These are phyloP conservation scores for Syncephalis fuscata DNA, from an alignment of 371 early-diverging fungal species.

Conservation along the genomic window DNA sequence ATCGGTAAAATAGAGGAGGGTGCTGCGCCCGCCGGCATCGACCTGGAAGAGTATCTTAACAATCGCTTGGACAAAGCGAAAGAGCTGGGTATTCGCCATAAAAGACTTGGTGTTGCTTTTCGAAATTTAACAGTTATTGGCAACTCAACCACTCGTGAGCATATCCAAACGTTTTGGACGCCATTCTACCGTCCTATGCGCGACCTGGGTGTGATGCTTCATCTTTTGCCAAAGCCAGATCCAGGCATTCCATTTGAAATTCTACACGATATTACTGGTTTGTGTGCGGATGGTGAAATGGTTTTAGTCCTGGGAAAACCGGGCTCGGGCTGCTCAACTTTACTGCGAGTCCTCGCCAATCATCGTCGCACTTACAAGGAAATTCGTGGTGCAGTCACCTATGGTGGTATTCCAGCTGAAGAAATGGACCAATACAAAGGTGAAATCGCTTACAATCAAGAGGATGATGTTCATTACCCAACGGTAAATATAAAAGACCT, in stretches of 20 bases:
- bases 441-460: slow-evolving; percentile 44
- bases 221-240: not conserved
- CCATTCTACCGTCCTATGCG: not conserved
- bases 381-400: slow-evolving; percentile 30
- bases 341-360: slow-evolving; percentile 43
- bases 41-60: no score
- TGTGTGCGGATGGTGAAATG: slow-evolving; percentile 48
- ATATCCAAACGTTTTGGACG: not conserved
- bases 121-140: not conserved
- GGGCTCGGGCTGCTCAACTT: slow-evolving; percentile 48
- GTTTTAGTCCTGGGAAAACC: slow-evolving; percentile 50
- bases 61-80: no score
- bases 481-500: not conserved
- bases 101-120: not conserved
- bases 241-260: slow-evolving; percentile 10
- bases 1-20: no score
- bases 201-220: no score
- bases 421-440: slow-evolving; percentile 28
- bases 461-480: slow-evolving; percentile 53
- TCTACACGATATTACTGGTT: slow-evolving; percentile 33
- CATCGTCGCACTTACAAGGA: slow-evolving; percentile 31
- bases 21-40: no score
- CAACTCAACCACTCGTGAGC: not conserved
- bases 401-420: slow-evolving; percentile 33
- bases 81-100: not conserved